Evolutionary conservation across 2,329 filamentous ascomycete species (phyloP).

Genomic region (Orbilia ellipsospora): DNA sequence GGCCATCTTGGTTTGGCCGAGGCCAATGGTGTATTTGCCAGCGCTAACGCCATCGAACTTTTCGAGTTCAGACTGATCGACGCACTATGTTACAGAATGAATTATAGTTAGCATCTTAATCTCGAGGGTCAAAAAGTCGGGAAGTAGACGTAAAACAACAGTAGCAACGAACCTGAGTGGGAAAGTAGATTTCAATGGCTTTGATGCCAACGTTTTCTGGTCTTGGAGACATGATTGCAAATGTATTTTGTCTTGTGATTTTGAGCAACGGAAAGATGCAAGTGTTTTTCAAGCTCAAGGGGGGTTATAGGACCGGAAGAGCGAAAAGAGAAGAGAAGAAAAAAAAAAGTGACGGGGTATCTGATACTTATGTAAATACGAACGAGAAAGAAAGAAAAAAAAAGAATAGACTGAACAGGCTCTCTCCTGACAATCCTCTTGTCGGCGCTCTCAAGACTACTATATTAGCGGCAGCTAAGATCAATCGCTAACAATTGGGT

Average conservation of each 20-base stretch:
- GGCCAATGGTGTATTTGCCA: constrained; percentile 90
- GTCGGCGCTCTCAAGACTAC: neutral
- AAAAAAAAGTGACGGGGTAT: constrained; percentile 11
- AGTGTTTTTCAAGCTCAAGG: constrained; percentile 34
- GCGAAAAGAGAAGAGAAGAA: neutral
- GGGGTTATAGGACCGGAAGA: constrained; percentile 16
- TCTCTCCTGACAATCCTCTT: constrained; percentile 15
- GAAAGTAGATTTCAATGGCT: constrained; percentile 90
- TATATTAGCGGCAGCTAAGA: constrained; percentile 22
- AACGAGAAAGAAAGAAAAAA: constrained; percentile 42
- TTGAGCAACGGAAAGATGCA: constrained; percentile 35
- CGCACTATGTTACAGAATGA: constrained; percentile 70
- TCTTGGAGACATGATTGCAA: constrained; percentile 73
- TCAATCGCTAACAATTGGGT: constrained; percentile 21
- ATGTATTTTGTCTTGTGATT: constrained; percentile 45
- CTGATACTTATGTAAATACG: constrained; percentile 50
- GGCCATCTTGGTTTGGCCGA: constrained; percentile 91
- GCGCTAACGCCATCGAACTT: constrained; percentile 84
- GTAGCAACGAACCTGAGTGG: constrained; percentile 75
- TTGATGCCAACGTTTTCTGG: constrained; percentile 92
- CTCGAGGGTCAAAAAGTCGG: no score
- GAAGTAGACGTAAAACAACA: neutral
- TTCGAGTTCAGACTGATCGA: constrained; percentile 83
- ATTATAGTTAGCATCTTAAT: no score
- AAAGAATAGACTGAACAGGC: constrained; percentile 32